Evolutionary conservation across 2,329 filamentous ascomycete species (phyloP).

Genomic region (Penicillium sp.): DNA sequence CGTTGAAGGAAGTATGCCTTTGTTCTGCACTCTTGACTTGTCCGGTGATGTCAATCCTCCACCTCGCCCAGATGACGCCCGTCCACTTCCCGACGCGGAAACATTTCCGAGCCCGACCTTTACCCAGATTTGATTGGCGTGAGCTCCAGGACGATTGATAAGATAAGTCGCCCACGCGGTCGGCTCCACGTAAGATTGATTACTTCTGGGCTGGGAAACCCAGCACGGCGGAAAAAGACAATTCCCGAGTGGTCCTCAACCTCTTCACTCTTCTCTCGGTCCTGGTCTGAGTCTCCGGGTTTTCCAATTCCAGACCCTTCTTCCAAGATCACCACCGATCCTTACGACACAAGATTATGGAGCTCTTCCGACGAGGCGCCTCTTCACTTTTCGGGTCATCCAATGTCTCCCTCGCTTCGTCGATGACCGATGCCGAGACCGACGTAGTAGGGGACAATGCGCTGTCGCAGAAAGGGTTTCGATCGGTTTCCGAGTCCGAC

Average conservation of each 20-base stretch:
- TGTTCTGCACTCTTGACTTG: no score
- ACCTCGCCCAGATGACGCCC: no score
- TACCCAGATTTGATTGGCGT: no score
- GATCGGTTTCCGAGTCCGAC: constrained; percentile 42
- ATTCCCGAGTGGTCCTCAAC: no score
- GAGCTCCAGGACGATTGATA: constrained; percentile 28
- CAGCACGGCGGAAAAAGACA: no score
- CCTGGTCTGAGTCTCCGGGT: background rate
- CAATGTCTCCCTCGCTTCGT: constrained; percentile 20
- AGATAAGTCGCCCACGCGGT: constrained; percentile 17
- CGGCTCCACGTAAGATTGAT: constrained; percentile 6
- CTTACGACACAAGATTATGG: constrained; percentile 21
- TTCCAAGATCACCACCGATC: no score
- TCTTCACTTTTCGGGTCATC: constrained; percentile 29
- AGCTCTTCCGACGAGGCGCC: constrained; percentile 31
- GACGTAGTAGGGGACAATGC: constrained; percentile 17
- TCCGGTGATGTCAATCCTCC: no score
- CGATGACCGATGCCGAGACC: constrained; percentile 18
- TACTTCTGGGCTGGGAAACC: background rate
- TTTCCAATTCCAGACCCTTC: background rate
- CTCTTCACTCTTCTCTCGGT: background rate
- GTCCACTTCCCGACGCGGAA: constrained; percentile 3
- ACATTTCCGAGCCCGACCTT: constrained; percentile 10
- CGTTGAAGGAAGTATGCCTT: no score
- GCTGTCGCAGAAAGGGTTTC: constrained; percentile 37